Conservation (phyloP, 73 alveolate species). For the Stentor roeselii region DNA sequence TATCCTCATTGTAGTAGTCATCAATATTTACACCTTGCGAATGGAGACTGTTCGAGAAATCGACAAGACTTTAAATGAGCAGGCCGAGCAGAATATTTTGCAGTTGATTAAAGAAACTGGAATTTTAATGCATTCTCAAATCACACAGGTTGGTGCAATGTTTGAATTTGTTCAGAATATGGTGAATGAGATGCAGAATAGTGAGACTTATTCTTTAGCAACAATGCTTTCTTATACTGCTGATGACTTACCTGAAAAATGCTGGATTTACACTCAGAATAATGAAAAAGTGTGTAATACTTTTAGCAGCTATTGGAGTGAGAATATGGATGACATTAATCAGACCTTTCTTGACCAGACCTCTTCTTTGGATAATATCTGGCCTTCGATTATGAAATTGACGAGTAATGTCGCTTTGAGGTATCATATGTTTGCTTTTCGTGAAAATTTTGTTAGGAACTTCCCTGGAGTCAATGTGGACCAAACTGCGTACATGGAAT, state of each 20-base stretch:
- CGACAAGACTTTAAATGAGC: conserved; percentile 16
- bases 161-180: neutral
- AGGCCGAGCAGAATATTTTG: neutral
- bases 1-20: neutral
- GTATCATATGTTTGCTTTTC: neutral
- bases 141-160: neutral
- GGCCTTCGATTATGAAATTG: neutral
- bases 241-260: conserved; percentile 9
- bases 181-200: neutral
- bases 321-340: neutral
- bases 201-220: neutral
- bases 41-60: neutral
- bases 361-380: neutral
- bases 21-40: neutral
- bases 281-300: neutral
- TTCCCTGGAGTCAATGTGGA: neutral
- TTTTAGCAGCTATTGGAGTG: neutral
- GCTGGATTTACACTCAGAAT: neutral
- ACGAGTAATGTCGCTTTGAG: neutral
- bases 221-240: neutral
- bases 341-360: neutral
- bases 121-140: neutral
- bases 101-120: neutral
- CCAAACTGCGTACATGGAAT: neutral
- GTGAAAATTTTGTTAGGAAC: neutral